These are phyloP conservation scores for Lactarius deliciosus DNA, from an alignment of 768 basidiomycete species.

Conservation along the genomic window DNA sequence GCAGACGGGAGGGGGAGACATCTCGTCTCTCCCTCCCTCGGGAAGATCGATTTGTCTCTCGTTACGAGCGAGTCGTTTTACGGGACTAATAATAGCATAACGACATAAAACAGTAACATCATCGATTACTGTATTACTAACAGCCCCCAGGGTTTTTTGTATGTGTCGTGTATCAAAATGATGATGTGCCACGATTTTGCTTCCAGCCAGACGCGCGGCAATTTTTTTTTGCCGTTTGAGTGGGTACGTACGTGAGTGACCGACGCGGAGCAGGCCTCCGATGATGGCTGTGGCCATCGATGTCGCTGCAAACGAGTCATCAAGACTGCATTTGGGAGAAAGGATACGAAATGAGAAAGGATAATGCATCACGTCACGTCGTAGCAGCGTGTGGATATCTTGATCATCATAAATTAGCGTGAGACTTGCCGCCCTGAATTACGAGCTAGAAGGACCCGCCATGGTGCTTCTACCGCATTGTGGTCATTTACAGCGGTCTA, in stretches of 20 bases:
- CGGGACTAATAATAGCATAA: too few relatives aligned
- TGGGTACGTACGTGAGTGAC: not conserved
- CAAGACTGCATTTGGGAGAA: not conserved
- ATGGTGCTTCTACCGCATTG: not conserved
- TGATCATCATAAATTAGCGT: constrained; percentile 5
- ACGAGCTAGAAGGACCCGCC: constrained; percentile 2
- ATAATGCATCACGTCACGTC: not conserved
- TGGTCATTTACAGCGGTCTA: not conserved
- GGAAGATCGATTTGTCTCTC: not conserved
- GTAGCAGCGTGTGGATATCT: not conserved
- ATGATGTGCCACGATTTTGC: not conserved
- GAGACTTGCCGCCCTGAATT: not conserved
- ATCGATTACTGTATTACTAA: not conserved
- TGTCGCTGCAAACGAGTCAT: not conserved
- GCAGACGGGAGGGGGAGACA: not conserved
- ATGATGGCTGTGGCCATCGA: not conserved
- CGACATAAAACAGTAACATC: too few relatives aligned
- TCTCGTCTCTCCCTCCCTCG: not conserved
- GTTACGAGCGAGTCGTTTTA: not conserved
- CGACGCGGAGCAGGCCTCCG: not conserved
- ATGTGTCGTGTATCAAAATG: not conserved
- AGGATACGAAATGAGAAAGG: not conserved
- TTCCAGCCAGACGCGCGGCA: constrained; percentile 3
- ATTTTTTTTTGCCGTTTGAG: not conserved
- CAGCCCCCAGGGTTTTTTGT: not conserved